Base-by-base conservation (phyloP, 2,329 filamentous ascomycete genomes). In the Aspergillus awamori region DNA sequence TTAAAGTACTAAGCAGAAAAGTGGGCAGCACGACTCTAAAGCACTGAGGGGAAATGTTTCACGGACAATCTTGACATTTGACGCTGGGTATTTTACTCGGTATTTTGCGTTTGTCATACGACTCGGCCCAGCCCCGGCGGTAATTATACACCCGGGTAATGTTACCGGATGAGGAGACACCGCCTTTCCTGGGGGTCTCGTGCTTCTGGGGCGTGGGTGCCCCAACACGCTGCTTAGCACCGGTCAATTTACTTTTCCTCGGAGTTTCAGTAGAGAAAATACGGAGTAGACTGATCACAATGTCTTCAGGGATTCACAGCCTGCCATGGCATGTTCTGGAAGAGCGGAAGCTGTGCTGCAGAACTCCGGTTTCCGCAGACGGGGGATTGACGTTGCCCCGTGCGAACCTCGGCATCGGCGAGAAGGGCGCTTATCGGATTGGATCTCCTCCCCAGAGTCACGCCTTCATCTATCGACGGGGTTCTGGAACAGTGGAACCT, bases 351-450 rank as follows among this genome's bases (percentile, higher is more conserved):
- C n/a, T 28, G 24, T 30, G 26, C 26, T 30, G 47, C 41, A 22
- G 17, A 15, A n/a, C 26, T 51, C 47, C 26, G 47, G 39, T 56
- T 36, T 47, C 30, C 43, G 36, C n/a, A 30, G 33, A 36, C 26
- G 26, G 28, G n/a, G 39, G 28, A 33, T 20, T 45, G 30, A 24
- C 51, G 39, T 45, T 39, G 53, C 26, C 53, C 43, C 39, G 30
- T 47, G 59, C 65, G 65, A 72, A 73, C 73, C 73, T 76, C 73
- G 73, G 73, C 72, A 69, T 67, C 72, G 69, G 71, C 64, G 69
- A 13, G 65, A 58, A 38, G 47, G 59, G 64, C 68, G 69, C 71
- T 73, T 70, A 74, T 69, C 70, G 66, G 41, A 36, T 63, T 58
- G 57, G 57, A 71, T 67, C 68, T 68, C 65, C 65, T 65, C 69